phyloP scores from a whole-genome alignment of 805 yeast genomes.

The Candida parachauliodes region DNA sequence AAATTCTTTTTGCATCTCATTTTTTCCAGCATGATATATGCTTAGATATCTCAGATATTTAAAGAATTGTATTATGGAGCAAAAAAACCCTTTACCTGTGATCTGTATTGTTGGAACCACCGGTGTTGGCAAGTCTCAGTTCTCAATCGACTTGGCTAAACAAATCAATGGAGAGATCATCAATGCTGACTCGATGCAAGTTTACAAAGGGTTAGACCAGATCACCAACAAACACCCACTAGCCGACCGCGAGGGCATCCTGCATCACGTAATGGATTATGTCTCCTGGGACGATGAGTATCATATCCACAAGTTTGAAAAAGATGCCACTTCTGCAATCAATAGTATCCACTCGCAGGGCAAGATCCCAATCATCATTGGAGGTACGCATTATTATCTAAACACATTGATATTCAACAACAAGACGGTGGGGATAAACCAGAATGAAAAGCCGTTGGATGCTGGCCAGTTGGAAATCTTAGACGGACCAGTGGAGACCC shows the following conservation, averaged over 20 bases:
- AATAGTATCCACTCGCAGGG: constrained; percentile 62
- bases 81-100: constrained; percentile 18
- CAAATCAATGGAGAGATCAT: constrained; percentile 81
- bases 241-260: constrained; percentile 65
- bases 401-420: constrained; percentile 74
- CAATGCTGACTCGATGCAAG: constrained; percentile 97
- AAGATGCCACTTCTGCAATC: constrained; percentile 64
- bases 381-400: constrained; percentile 93
- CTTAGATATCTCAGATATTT: constrained; percentile 3
- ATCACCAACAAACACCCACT: constrained; percentile 93
- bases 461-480: constrained; percentile 38
- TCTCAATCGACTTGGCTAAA: constrained; percentile 75
- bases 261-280: constrained; percentile 88
- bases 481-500: constrained; percentile 50
- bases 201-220: constrained; percentile 66
- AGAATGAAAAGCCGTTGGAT: constrained; percentile 25
- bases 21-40: constrained; percentile 1
- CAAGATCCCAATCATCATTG: constrained; percentile 83
- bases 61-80: constrained; percentile 2
- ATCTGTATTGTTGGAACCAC: constrained; percentile 86
- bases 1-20: no score
- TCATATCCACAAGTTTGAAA: constrained; percentile 70
- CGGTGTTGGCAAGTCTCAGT: constrained; percentile 93
- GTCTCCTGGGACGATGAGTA: constrained; percentile 79
- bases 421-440: constrained; percentile 46